These are phyloP conservation scores for Hypomontagnella submonticulosa DNA, from an alignment of 495 filamentous ascomycete species.

Conservation along the genomic window DNA sequence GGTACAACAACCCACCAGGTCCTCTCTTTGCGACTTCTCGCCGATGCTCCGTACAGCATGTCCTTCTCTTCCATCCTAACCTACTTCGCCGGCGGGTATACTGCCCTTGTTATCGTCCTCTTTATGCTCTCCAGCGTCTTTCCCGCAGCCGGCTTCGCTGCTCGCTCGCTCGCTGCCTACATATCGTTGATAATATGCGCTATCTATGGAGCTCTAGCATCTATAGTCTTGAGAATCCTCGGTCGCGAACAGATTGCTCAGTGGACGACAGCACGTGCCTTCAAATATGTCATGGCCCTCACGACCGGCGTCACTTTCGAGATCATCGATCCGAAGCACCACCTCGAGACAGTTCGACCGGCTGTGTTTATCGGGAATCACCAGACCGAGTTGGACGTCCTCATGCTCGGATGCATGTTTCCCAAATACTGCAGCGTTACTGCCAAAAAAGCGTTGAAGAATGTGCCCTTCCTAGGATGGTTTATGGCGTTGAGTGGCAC, in stretches of 20 bases:
- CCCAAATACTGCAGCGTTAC: conserved; percentile 93
- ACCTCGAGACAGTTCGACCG: conserved; percentile 74
- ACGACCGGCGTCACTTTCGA: conserved; percentile 84
- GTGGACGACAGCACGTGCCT: conserved; percentile 83
- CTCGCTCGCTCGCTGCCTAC: conserved; percentile 78
- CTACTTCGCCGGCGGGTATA: conserved; percentile 67
- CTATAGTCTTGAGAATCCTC: conserved; percentile 73
- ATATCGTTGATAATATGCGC: conserved; percentile 72
- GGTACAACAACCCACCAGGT: neutral
- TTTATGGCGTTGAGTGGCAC: conserved; percentile 92
- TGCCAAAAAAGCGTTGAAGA: conserved; percentile 85
- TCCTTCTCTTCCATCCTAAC: conserved; percentile 55
- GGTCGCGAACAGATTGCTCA: conserved; percentile 82
- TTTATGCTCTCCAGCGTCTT: conserved; percentile 65
- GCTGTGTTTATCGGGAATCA: conserved; percentile 94
- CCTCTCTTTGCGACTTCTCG: conserved; percentile 13
- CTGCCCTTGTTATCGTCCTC: conserved; percentile 68
- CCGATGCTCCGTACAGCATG: conserved; percentile 38
- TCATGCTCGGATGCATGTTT: conserved; percentile 87
- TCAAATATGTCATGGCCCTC: conserved; percentile 81
- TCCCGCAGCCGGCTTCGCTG: conserved; percentile 71
- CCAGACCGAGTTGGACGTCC: conserved; percentile 93
- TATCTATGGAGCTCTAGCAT: conserved; percentile 79
- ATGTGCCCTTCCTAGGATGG: conserved; percentile 91
- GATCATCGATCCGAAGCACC: conserved; percentile 72